Evolutionary conservation across 2,329 filamentous ascomycete species (phyloP), one percentile per base, ranked within the genome.

Genomic region (Verticillium klebahnii): DNA sequence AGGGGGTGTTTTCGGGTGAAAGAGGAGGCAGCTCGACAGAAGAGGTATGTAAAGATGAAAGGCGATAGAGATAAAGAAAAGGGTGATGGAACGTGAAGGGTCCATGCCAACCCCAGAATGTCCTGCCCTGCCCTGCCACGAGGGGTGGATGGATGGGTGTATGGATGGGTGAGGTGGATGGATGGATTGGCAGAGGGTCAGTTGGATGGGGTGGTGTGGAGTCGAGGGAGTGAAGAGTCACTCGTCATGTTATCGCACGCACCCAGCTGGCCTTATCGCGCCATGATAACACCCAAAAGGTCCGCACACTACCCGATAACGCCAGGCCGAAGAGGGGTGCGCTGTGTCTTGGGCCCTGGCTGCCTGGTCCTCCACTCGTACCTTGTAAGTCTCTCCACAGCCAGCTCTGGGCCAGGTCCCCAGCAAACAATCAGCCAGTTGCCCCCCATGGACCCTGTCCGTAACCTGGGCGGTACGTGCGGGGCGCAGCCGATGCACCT

Each of bases 281-380:
- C 56, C 62, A 65, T 65, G 63, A 64, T 65, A 60, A 60, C 63
- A 62, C 57, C 60, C 61, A 37, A 60, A 56, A 56, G n/a, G 17
- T n/a, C 17, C n/a, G 52, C 15, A 45, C 62, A 52, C 54, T 59
- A 62, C 56, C 62, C 59, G 58, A 61, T 59, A 64, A 59, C 61
- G 19, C 45, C 45, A 50, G 23, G 9, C 45, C 5, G 12, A 25
- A 50, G 45, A 50, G 45, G 39, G 39, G 45, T 50, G 45, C 23
- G n/a, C 45, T 8, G 45, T 50, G 45, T 50, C 45, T 50, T 50
- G 45, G 45, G 19, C 17, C 45, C 8, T 50, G 45, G 12, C 45
- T 23, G 45, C 45, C 45, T 50, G 45, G 45, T 50, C 23, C 45
- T 23, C 45, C 19, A n/a, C 19, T 23, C 9, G 45, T 50, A 50